Base-by-base conservation (phyloP, 306 rosid species). In the Ceratonia siliqua region DNA sequence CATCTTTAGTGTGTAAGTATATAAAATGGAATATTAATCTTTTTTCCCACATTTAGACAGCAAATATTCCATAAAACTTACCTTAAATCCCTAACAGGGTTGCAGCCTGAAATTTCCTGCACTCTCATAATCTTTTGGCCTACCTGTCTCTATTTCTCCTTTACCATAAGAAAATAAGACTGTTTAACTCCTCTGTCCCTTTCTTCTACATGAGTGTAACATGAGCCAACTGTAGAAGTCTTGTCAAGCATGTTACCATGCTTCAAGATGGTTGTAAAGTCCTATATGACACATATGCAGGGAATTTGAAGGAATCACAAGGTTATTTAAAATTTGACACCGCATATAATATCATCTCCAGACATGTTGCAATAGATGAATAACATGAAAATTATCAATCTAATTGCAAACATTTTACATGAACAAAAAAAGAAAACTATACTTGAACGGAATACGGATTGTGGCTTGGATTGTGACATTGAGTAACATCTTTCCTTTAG, bases 41-140 rank as follows among this genome's bases (percentile, higher is more conserved):
- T n/a, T n/a, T n/a, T n/a, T n/a, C n/a, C n/a, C n/a, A n/a, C n/a
- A n/a, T n/a, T n/a, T n/a, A n/a, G n/a, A n/a, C n/a, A n/a, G n/a
- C n/a, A n/a, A n/a, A n/a, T n/a, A n/a, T n/a, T n/a, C n/a, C n/a
- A n/a, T n/a, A n/a, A n/a, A n/a, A n/a, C n/a, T n/a, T n/a, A n/a
- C n/a, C n/a, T n/a, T n/a, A n/a, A n/a, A n/a, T n/a, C n/a, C n/a
- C n/a, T n/a, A n/a, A n/a, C n/a, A n/a, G n/a, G n/a, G n/a, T n/a
- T n/a, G n/a, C n/a, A n/a, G n/a, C n/a, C n/a, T n/a, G n/a, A n/a
- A n/a, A n/a, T n/a, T n/a, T n/a, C n/a, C n/a, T n/a, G n/a, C n/a
- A n/a, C n/a, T n/a, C n/a, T n/a, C n/a, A n/a, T n/a, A n/a, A 78
- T 76, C 33, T 14, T 30, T 73, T 24, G 15, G 6, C 59, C 48